phyloP scores from a whole-genome alignment of 495 filamentous ascomycete species.

The Tetracladium setigerum region DNA sequence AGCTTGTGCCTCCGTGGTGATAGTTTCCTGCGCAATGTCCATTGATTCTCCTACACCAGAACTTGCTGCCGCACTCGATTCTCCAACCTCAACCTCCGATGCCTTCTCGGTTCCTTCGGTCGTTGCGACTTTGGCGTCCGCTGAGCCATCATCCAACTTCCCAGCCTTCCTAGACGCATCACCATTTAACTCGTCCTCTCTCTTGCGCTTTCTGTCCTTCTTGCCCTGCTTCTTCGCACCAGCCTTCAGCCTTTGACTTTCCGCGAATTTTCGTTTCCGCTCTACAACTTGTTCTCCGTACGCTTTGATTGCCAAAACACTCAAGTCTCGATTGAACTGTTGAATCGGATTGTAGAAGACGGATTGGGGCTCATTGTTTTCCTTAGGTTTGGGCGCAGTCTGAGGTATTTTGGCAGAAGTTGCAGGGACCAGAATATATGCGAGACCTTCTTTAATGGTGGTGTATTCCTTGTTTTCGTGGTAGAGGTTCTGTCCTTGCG shows the following conservation, averaged over 20 bases:
- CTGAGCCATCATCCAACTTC: conserved; percentile 11
- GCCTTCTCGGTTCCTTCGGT: not conserved
- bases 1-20: not conserved
- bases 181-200: conserved; percentile 3
- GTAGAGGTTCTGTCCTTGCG: conserved; percentile 18
- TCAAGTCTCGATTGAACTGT: conserved; percentile 95
- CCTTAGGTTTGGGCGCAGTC: conserved; percentile 27
- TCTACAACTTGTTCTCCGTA: conserved; percentile 64
- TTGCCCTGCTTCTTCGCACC: conserved; percentile 33
- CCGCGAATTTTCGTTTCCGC: conserved; percentile 28
- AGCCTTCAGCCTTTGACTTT: conserved; percentile 31
- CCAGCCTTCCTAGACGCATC: conserved; percentile 14
- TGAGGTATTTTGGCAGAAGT: conserved; percentile 38
- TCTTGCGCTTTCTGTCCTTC: conserved; percentile 45
- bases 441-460: conserved; percentile 61
- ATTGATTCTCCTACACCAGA: not conserved
- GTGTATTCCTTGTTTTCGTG: conserved; percentile 49
- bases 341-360: conserved; percentile 99
- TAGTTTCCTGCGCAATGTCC: not conserved
- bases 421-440: conserved; percentile 55
- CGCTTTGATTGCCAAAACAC: conserved; percentile 79
- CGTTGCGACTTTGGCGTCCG: not conserved
- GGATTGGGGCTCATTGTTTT: conserved; percentile 51
- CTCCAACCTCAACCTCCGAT: not conserved
- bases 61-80: not conserved